Conservation (phyloP, 2,329 filamentous ascomycete species). For the Stemphylium beticola region DNA sequence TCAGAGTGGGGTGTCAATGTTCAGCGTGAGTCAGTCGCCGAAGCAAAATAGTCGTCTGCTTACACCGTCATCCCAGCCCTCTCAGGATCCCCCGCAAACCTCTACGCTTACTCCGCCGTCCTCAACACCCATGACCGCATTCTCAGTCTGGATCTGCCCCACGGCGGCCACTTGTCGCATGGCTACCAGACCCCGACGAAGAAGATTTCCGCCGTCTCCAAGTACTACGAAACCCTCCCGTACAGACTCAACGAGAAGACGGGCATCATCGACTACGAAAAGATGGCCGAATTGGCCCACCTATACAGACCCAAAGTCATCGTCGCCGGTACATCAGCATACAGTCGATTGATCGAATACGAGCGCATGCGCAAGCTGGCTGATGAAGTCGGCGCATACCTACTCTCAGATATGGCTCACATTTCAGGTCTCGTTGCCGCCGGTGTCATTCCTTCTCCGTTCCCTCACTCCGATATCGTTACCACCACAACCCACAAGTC, state of each 20-base stretch:
- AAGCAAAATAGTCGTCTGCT: slow-evolving; percentile 11
- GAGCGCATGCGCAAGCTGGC: slow-evolving; percentile 94
- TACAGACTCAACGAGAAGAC: slow-evolving; percentile 90
- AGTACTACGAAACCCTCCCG: slow-evolving; percentile 98
- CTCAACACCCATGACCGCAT: slow-evolving; percentile 92
- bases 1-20: slow-evolving; percentile 99
- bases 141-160: slow-evolving; percentile 95
- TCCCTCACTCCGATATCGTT: slow-evolving; percentile 91
- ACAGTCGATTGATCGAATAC: slow-evolving; percentile 98
- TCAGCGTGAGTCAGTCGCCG: slow-evolving; percentile 65
- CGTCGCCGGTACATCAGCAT: slow-evolving; percentile 94
- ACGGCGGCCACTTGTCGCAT: slow-evolving; percentile 94
- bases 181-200: slow-evolving; percentile 91
- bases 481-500: slow-evolving; percentile 99
- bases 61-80: slow-evolving; percentile 63
- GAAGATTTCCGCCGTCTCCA: slow-evolving; percentile 92
- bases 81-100: slow-evolving; percentile 77
- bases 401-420: slow-evolving; percentile 97
- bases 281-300: slow-evolving; percentile 84
- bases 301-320: slow-evolving; percentile 96
- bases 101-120: slow-evolving; percentile 89
- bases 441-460: slow-evolving; percentile 91
- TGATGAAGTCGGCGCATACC: slow-evolving; percentile 90
- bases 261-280: slow-evolving; percentile 96
- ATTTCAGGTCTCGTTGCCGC: slow-evolving; percentile 96